Evolutionary conservation across 108 stramenopile genomes (phyloP).

Genomic region (Cyclotella kingstonii): DNA sequence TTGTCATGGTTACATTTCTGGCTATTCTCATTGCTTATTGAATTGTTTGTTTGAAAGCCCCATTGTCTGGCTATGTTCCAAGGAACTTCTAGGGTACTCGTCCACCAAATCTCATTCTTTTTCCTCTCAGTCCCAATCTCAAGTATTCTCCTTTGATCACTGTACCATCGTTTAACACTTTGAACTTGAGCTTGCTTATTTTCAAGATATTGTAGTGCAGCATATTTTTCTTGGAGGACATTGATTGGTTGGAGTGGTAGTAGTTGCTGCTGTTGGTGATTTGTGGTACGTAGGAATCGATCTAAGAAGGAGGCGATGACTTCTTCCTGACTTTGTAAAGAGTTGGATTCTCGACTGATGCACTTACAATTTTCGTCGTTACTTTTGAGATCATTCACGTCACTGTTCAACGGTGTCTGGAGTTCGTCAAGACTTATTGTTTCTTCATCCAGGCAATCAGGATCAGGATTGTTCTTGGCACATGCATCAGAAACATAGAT

Average conservation of each 20-base stretch:
- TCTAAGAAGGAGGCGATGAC: no score
- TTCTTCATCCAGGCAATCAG: background rate
- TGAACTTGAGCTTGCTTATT: slow-evolving; percentile 3
- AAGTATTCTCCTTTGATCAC: background rate
- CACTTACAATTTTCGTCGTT: background rate
- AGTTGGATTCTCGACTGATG: background rate
- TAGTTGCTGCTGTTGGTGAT: background rate
- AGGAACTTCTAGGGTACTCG: background rate
- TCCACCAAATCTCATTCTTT: slow-evolving; percentile 2
- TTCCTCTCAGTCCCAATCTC: slow-evolving; percentile 17
- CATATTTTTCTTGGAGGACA: slow-evolving; percentile 6
- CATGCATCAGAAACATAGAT: background rate
- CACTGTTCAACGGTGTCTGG: no score
- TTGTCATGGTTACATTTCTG: no score
- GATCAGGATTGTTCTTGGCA: background rate
- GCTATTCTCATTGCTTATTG: no score
- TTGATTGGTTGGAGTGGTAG: background rate
- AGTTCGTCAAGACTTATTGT: slow-evolving; percentile 3
- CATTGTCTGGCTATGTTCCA: no score
- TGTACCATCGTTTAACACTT: slow-evolving; percentile 23
- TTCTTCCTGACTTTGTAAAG: background rate
- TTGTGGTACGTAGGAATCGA: background rate
- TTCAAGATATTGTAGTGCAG: slow-evolving; percentile 2
- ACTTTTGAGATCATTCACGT: background rate
- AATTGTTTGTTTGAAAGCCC: no score